Evolutionary conservation across 2,329 filamentous ascomycete species (phyloP).

Genomic region (Fusarium brevicatenulatum): DNA sequence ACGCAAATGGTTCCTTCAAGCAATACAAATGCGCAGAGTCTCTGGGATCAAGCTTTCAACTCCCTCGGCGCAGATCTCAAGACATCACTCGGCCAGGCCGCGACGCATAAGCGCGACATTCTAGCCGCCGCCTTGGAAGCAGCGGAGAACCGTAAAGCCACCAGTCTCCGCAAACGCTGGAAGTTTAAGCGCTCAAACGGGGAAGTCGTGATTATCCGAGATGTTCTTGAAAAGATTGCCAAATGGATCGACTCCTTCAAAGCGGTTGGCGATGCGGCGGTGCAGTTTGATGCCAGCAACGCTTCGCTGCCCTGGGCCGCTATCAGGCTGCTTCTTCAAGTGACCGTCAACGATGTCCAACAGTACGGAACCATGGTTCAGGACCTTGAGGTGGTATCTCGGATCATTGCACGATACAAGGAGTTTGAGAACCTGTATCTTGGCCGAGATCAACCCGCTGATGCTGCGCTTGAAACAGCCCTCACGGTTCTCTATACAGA

Average conservation of each 20-base stretch:
- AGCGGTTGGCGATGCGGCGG: background rate
- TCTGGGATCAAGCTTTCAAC: background rate
- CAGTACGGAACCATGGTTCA: background rate
- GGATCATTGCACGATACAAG: background rate
- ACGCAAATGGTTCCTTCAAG: background rate
- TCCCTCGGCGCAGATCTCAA: background rate
- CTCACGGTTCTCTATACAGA: background rate
- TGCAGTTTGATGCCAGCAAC: slow-evolving; percentile 5
- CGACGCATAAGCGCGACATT: background rate
- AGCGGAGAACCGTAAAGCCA: background rate
- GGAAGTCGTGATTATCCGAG: slow-evolving; percentile 1
- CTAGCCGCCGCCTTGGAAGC: background rate
- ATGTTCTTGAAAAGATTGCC: slow-evolving; percentile 6
- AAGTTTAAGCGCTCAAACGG: slow-evolving; percentile 14
- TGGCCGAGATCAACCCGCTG: background rate
- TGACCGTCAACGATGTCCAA: background rate
- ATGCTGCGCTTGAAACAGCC: background rate
- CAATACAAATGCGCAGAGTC: background rate
- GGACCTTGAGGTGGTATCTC: background rate
- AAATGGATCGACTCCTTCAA: slow-evolving; percentile 21
- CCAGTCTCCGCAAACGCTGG: slow-evolving; percentile 5
- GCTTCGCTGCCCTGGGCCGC: slow-evolving; percentile 10
- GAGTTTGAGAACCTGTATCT: background rate
- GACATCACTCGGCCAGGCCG: background rate
- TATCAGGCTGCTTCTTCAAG: slow-evolving; percentile 7